Base-by-base conservation (phyloP, 371 early-diverging fungal species). In the Mortierella sp. region DNA sequence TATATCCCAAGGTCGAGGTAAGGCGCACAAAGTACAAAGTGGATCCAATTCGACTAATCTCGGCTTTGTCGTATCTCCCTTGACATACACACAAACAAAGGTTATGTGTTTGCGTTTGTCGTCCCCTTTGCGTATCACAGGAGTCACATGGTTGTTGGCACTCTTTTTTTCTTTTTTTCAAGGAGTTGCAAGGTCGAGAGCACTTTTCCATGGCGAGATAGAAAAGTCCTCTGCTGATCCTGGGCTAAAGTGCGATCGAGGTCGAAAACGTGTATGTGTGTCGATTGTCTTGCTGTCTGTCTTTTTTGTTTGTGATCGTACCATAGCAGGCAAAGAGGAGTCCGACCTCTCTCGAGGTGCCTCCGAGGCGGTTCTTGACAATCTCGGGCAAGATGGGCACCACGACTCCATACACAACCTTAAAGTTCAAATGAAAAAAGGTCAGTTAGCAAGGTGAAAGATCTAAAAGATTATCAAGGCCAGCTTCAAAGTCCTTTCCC, bases 311-410 rank as follows among this genome's bases (percentile, higher is more conserved):
- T n/a, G n/a, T 54, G n/a, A n/a, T 54, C n/a, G 54, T 90, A 90
- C 95, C 96, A 84, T 94, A 97, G 79, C 91, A 92, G 9, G 95
- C 96, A 84, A 97, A 94, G 51, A 97, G 91, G 44, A 97, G 88
- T 4, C 97, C 97, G 72, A 95, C 92, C 77, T 91, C 91, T 31
- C 89, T 86, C 1, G 93, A 90, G 80, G 93, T 91, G 37, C 93
- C 93, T 26, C 92, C 90, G 69, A 93, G 89, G 26, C 90, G 85
- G 14, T 94, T 91, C 72, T 92, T 88, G 16, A 97, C 92, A 24
- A 97, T 91, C 37, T 89, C 87, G 5, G 98, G 98, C 48, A 97
- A 88, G 71, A 96, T 92, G 37, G 98, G 97, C 37, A 97, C 93
- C 24, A 96, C 92, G n/a, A 96, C 91, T 44, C 95, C 94, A 82